These are phyloP conservation scores for Gamsiella multidivaricata DNA, from an alignment of 192 early-diverging fungal species.

Conservation along the genomic window DNA sequence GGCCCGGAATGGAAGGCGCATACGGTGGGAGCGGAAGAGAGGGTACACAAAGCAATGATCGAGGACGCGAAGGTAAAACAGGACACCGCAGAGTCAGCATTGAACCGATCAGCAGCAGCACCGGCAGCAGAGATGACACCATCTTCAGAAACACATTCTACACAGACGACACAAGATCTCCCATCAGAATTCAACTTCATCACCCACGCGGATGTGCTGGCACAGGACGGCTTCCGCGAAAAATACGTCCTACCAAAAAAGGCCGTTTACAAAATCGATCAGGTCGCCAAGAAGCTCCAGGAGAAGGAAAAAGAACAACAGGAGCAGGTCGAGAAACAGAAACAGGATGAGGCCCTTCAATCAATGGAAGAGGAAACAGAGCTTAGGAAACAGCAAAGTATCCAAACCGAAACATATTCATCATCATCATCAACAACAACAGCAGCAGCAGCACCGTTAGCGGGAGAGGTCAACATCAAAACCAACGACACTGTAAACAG, in stretches of 20 bases:
- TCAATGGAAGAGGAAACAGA: not conserved
- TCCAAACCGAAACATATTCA: constrained; percentile 5
- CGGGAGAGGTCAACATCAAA: not conserved
- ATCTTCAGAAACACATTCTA: not conserved
- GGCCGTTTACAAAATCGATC: constrained; percentile 47
- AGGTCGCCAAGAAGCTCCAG: constrained; percentile 33
- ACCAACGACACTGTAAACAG: not conserved
- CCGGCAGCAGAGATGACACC: not conserved
- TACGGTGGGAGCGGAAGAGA: too few relatives aligned
- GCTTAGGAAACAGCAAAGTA: not conserved
- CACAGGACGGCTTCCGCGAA: constrained; percentile 45
- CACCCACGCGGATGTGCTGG: constrained; percentile 41
- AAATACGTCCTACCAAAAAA: constrained; percentile 36
- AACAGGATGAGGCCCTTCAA: not conserved
- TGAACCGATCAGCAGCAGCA: not conserved
- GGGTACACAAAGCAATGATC: too few relatives aligned
- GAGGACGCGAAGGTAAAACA: too few relatives aligned
- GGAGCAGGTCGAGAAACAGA: constrained; percentile 17
- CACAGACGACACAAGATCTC: not conserved
- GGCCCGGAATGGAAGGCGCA: too few relatives aligned
- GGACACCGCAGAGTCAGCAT: too few relatives aligned
- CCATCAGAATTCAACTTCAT: constrained; percentile 22
- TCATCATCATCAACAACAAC: not conserved
- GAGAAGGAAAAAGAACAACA: constrained; percentile 24
- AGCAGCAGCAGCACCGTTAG: not conserved